Percentiles rank a stretch among this genome's conserved stretches.
Evolutionary conservation across 1,139 yeast genomes (phyloP).

Genomic region (Hemisphaericaspora xylanilytica): DNA sequence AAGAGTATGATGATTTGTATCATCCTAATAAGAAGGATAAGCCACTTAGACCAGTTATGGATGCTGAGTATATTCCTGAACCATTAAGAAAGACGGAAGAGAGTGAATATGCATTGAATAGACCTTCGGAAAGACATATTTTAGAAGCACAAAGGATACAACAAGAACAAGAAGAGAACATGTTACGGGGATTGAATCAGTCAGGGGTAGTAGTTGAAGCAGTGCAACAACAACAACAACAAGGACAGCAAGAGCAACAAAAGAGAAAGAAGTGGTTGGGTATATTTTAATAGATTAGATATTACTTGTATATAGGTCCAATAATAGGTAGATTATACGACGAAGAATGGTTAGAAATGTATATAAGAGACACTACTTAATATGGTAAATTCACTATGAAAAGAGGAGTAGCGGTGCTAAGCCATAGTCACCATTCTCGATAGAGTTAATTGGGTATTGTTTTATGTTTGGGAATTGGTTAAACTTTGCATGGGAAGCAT

Average conservation of each 20-base stretch:
- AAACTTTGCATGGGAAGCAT: no score
- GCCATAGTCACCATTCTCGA: no score
- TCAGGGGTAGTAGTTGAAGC: not conserved
- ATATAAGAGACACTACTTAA: not conserved
- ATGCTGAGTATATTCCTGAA: slow-evolving; percentile 43
- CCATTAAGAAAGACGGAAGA: slow-evolving; percentile 40
- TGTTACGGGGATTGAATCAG: slow-evolving; percentile 41
- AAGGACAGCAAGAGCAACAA: slow-evolving; percentile 2
- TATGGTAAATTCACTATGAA: no score
- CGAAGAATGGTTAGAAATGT: no score
- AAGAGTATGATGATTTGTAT: slow-evolving; percentile 63
- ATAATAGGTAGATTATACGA: no score
- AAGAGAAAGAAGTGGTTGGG: slow-evolving; percentile 36
- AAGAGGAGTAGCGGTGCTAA: no score
- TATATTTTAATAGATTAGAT: slow-evolving; percentile 20
- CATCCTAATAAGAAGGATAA: slow-evolving; percentile 38
- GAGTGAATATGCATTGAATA: slow-evolving; percentile 53
- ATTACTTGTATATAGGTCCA: not conserved
- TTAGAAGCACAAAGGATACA: slow-evolving; percentile 71
- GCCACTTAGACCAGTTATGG: slow-evolving; percentile 40
- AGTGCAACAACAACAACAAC: not conserved
- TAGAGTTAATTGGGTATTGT: no score
- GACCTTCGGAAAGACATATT: slow-evolving; percentile 71
- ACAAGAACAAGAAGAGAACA: slow-evolving; percentile 68
- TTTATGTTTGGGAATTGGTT: no score